Percentiles rank a stretch among this genome's conserved stretches.
phyloP scores from a whole-genome alignment of 2,329 filamentous ascomycete species.

The Diaporthe helianthi region DNA sequence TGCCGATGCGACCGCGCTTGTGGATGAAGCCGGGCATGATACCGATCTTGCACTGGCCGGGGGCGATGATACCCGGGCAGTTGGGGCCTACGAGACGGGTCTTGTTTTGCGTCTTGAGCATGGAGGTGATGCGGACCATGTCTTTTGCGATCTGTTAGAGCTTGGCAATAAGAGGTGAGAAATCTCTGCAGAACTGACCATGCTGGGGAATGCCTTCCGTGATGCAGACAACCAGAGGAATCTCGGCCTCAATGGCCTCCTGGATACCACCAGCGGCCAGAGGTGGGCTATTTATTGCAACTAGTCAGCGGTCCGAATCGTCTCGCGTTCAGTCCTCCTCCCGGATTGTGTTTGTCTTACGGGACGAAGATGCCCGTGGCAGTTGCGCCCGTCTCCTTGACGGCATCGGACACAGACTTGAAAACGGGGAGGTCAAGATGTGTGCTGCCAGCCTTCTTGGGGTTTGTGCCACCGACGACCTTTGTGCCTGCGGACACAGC shows the following conservation, averaged over 20 bases:
- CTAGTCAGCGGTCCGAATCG: slow-evolving; percentile 13
- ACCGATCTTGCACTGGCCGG: slow-evolving; percentile 98
- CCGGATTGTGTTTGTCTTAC: slow-evolving; percentile 67
- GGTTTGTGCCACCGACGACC: slow-evolving; percentile 97
- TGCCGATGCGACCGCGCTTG: slow-evolving; percentile 98
- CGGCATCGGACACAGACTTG: slow-evolving; percentile 83
- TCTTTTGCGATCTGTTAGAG: slow-evolving; percentile 58
- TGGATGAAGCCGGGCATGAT: slow-evolving; percentile 99
- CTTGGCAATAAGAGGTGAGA: slow-evolving; percentile 29
- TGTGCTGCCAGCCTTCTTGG: slow-evolving; percentile 92
- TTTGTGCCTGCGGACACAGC: slow-evolving; percentile 74
- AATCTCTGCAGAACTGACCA: slow-evolving; percentile 62
- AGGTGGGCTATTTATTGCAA: slow-evolving; percentile 72
- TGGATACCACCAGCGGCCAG: slow-evolving; percentile 94
- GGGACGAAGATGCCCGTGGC: slow-evolving; percentile 97
- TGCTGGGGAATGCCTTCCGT: slow-evolving; percentile 98
- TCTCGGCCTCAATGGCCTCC: slow-evolving; percentile 91
- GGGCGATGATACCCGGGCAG: slow-evolving; percentile 95
- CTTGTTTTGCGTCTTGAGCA: slow-evolving; percentile 97
- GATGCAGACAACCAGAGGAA: slow-evolving; percentile 95
- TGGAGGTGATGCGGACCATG: slow-evolving; percentile 98
- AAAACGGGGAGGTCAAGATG: slow-evolving; percentile 95
- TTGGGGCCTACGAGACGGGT: slow-evolving; percentile 96
- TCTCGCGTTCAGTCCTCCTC: neutral
- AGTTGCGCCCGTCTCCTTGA: slow-evolving; percentile 88